A percentile compares a stretch with the other conserved stretches of the same genome.
Evolutionary conservation across 495 filamentous ascomycete genomes (phyloP).

Genomic region (Pyrenula massariospora): DNA sequence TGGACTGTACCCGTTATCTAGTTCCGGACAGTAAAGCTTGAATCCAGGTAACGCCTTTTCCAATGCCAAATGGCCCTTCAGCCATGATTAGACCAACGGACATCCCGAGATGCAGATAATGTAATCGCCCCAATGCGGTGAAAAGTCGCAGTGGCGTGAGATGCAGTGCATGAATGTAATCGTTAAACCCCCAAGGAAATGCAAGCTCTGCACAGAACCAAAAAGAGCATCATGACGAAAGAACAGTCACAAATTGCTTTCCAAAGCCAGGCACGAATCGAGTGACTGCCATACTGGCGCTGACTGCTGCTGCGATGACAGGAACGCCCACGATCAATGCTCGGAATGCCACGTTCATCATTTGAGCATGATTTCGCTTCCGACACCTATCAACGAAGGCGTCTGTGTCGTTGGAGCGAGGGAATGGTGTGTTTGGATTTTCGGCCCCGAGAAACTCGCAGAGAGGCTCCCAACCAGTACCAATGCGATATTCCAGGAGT

Average conservation of each 20-base stretch:
- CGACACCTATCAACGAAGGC: conserved; percentile 29
- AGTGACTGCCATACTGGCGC: background rate
- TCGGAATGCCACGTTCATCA: conserved; percentile 28
- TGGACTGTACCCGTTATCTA: too few relatives aligned
- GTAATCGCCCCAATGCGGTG: background rate
- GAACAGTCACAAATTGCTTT: background rate
- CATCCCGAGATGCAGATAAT: too few relatives aligned
- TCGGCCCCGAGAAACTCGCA: conserved; percentile 53
- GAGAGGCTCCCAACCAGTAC: conserved; percentile 56
- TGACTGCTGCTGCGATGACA: conserved; percentile 6
- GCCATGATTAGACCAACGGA: too few relatives aligned
- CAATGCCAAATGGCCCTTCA: too few relatives aligned
- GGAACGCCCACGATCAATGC: conserved; percentile 15
- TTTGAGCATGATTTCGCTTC: conserved; percentile 29
- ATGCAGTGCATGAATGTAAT: background rate
- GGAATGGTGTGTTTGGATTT: conserved; percentile 38
- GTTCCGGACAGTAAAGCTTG: too few relatives aligned
- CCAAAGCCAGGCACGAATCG: background rate
- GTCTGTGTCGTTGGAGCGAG: conserved; percentile 31
- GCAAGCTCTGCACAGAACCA: background rate
- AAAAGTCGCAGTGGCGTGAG: background rate
- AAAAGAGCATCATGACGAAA: background rate
- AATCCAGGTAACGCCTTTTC: too few relatives aligned
- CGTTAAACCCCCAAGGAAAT: background rate
- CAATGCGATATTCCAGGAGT: conserved; percentile 53